Conservation (phyloP, 2,329 filamentous ascomycete genomes). For the Colletotrichum navitas region DNA sequence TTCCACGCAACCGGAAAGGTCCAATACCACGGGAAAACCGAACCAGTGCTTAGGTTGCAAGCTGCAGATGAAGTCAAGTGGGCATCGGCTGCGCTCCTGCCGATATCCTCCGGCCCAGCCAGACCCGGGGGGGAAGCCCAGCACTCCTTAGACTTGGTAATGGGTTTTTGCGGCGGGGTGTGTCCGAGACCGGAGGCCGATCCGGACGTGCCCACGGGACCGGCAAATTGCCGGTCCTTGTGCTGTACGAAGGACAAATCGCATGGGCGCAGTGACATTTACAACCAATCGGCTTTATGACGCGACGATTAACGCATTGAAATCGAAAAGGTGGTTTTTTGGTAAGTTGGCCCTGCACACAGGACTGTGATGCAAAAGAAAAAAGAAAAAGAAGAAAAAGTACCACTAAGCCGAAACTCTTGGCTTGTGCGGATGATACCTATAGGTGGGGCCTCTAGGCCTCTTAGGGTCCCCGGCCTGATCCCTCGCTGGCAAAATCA, state of each 20-base stretch:
- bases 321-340: no score
- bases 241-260: conserved; percentile 6
- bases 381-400: no score
- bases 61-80: background rate
- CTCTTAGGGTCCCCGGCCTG: no score
- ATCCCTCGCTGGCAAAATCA: no score
- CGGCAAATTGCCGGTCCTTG: conserved; percentile 34
- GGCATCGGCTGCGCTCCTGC: background rate
- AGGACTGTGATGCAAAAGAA: no score
- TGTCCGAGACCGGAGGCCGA: conserved; percentile 37
- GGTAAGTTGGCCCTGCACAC: no score
- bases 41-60: background rate
- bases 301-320: no score
- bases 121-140: background rate
- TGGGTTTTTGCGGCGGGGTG: background rate
- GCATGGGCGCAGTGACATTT: background rate
- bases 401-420: no score
- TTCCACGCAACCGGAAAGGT: conserved; percentile 29
- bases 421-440: no score
- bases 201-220: conserved; percentile 21
- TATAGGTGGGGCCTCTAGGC: no score
- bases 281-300: background rate
- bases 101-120: background rate
- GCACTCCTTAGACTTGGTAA: background rate
- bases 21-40: no score